Percentiles rank a stretch among this genome's conserved stretches.
Evolutionary conservation across 2,329 filamentous ascomycete genomes (phyloP).

Genomic region (Verticillium longisporum): DNA sequence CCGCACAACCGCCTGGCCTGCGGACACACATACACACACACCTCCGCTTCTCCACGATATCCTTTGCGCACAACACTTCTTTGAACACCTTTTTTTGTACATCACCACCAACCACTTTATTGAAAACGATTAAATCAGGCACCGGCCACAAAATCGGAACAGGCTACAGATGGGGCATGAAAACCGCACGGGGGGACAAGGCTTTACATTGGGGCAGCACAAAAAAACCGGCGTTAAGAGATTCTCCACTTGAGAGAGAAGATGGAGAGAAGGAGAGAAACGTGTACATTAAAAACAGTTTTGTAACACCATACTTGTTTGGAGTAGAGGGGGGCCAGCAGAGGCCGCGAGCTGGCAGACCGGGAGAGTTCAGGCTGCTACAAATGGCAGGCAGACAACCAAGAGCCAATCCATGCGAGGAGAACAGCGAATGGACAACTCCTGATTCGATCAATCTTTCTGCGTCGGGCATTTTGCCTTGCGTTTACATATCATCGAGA

Average conservation of each 20-base stretch:
- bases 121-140: neutral
- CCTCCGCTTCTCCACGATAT: neutral
- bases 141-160: neutral
- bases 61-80: neutral
- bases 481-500: neutral
- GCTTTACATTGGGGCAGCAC: neutral
- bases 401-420: neutral
- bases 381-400: no score
- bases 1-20: neutral
- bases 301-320: neutral
- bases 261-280: neutral
- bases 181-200: neutral
- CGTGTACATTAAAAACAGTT: neutral
- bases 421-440: neutral
- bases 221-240: neutral
- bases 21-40: neutral
- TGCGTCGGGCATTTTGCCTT: neutral
- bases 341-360: neutral
- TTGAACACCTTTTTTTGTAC: neutral
- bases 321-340: neutral
- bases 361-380: neutral
- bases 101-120: neutral
- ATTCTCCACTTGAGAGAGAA: neutral
- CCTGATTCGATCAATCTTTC: neutral
- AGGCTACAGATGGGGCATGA: neutral